Conservation (phyloP, 352 stramenopile genomes). For the Phytopythium delawarense region DNA sequence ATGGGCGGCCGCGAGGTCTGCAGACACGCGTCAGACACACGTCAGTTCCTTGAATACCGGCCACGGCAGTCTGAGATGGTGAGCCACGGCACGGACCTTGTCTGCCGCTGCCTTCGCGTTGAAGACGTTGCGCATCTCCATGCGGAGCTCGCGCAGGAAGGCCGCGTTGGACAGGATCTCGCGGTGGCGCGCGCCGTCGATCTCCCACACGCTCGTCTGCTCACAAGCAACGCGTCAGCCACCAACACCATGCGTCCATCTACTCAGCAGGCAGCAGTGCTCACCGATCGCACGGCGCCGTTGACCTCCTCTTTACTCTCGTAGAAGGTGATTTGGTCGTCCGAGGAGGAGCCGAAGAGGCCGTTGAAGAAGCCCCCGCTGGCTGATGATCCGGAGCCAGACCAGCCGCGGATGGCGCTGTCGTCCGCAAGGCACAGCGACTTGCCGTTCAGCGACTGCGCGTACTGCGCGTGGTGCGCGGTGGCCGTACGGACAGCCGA, state of each 20-base stretch:
- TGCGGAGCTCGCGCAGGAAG: conserved; percentile 71
- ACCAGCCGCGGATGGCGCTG: neutral
- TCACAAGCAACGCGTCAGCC: neutral
- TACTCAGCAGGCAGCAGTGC: neutral
- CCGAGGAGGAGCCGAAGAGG: conserved; percentile 48
- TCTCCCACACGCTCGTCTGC: conserved; percentile 79
- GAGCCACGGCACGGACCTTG: conserved; percentile 29
- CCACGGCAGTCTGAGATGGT: neutral
- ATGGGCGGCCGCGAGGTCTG: conserved; percentile 58
- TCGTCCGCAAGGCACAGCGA: conserved; percentile 29
- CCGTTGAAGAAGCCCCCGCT: conserved; percentile 46
- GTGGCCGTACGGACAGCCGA: conserved; percentile 33
- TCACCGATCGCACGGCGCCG: conserved; percentile 27
- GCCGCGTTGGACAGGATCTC: conserved; percentile 68
- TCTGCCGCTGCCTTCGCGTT: conserved; percentile 40
- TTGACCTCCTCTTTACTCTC: conserved; percentile 38
- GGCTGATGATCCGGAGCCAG: conserved; percentile 4
- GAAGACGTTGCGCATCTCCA: conserved; percentile 69
- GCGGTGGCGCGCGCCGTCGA: conserved; percentile 63
- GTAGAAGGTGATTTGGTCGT: conserved; percentile 74
- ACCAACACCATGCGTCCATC: neutral
- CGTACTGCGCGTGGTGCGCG: conserved; percentile 63
- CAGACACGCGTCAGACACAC: neutral
- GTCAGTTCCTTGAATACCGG: neutral
- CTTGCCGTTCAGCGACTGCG: conserved; percentile 32